phyloP scores from a whole-genome alignment of 441 rosid species.

The Brassica balearica region DNA sequence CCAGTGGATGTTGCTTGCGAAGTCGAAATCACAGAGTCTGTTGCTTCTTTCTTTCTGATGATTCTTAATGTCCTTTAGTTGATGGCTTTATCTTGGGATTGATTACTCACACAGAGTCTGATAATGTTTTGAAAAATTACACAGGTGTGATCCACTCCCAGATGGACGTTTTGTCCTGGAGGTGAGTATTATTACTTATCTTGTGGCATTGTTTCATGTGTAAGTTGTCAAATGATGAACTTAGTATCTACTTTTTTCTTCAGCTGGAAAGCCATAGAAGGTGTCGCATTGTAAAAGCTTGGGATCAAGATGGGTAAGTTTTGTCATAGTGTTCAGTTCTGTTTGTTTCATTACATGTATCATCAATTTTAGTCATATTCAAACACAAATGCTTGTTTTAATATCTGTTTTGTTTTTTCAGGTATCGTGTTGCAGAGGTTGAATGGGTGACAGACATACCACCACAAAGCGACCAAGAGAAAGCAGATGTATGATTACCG shows the following conservation, averaged over 20 bases:
- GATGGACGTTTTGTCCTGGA: slow-evolving; percentile 92
- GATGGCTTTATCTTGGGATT: not conserved
- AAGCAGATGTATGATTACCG: slow-evolving; percentile 61
- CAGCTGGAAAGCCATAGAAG: slow-evolving; percentile 51
- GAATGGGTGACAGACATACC: slow-evolving; percentile 85
- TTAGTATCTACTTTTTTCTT: slow-evolving; percentile 21
- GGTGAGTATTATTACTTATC: slow-evolving; percentile 51
- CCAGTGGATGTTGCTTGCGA: slow-evolving; percentile 89
- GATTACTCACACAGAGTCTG: not conserved
- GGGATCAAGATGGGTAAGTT: slow-evolving; percentile 8
- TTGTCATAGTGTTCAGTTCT: not conserved
- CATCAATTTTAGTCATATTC: not conserved
- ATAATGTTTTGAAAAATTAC: slow-evolving; percentile 33
- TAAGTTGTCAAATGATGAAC: slow-evolving; percentile 20
- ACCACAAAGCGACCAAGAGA: slow-evolving; percentile 55
- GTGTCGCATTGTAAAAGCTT: slow-evolving; percentile 52
- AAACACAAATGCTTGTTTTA: slow-evolving; percentile 26
- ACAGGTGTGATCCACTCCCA: slow-evolving; percentile 96
- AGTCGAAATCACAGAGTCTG: slow-evolving; percentile 97
- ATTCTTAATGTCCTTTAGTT: slow-evolving; percentile 3
- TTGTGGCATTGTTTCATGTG: not conserved
- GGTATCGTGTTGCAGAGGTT: slow-evolving; percentile 93
- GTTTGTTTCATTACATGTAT: not conserved
- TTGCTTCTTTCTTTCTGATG: slow-evolving; percentile 32
- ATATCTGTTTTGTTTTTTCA: slow-evolving; percentile 45